Evolutionary conservation across 108 stramenopile genomes (phyloP).

Genomic region (Nitzschia sp.): DNA sequence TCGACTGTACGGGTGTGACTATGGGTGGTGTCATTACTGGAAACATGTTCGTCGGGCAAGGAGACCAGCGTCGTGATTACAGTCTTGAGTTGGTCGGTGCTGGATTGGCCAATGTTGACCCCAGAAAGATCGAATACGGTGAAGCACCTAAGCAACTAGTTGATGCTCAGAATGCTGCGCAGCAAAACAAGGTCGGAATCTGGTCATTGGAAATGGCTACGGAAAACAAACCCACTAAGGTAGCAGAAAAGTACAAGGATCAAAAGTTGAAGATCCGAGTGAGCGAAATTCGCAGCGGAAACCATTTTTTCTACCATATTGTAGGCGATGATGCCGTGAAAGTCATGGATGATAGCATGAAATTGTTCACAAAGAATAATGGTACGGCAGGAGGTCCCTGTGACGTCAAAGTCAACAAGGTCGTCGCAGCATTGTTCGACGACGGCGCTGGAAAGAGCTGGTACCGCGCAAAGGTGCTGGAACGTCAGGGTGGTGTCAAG

Average conservation of each 20-base stretch:
- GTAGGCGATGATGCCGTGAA: slow-evolving; percentile 73
- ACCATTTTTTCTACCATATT: slow-evolving; percentile 87
- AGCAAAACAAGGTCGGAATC: slow-evolving; percentile 75
- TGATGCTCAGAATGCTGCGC: slow-evolving; percentile 74
- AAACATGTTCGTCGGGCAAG: slow-evolving; percentile 71
- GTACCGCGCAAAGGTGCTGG: slow-evolving; percentile 95
- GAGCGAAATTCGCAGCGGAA: slow-evolving; percentile 91
- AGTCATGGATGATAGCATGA: slow-evolving; percentile 88
- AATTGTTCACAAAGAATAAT: slow-evolving; percentile 79
- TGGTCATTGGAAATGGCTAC: slow-evolving; percentile 64
- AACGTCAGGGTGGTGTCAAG: slow-evolving; percentile 53
- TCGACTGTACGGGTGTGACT: slow-evolving; percentile 77
- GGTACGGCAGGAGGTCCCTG: slow-evolving; percentile 83
- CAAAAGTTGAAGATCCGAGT: slow-evolving; percentile 63
- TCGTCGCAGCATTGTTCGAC: slow-evolving; percentile 94
- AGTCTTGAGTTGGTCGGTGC: slow-evolving; percentile 73
- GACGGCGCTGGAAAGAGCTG: slow-evolving; percentile 91
- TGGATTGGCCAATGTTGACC: slow-evolving; percentile 85
- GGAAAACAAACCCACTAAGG: slow-evolving; percentile 30
- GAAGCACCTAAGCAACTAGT: slow-evolving; percentile 78
- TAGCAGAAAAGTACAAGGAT: slow-evolving; percentile 55
- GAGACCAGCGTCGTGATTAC: slow-evolving; percentile 72
- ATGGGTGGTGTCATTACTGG: slow-evolving; percentile 88
- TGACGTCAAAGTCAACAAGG: slow-evolving; percentile 74
- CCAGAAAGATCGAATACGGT: slow-evolving; percentile 86